Conservation (phyloP, 192 early-diverging fungal species). For the Coemansia sp. region DNA sequence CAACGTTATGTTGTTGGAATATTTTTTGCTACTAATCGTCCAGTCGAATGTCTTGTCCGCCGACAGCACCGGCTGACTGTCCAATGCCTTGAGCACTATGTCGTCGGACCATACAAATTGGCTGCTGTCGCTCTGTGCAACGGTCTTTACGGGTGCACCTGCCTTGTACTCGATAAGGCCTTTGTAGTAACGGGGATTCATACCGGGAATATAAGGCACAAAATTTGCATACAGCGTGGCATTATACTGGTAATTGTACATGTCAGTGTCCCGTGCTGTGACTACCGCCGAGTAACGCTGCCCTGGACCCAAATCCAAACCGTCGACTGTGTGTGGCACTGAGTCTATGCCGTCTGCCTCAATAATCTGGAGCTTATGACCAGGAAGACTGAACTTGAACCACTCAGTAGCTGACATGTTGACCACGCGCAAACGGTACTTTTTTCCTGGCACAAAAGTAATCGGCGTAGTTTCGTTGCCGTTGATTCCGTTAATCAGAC, state of each 20-base stretch:
- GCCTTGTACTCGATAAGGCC: slow-evolving; percentile 12
- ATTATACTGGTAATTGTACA: background rate
- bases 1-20: background rate
- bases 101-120: slow-evolving; percentile 19
- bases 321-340: slow-evolving; percentile 32
- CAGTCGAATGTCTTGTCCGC: background rate
- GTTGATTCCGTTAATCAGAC: slow-evolving; percentile 41
- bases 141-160: background rate
- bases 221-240: background rate
- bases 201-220: slow-evolving; percentile 39
- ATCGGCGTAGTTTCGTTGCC: slow-evolving; percentile 21
- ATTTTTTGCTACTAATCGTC: background rate
- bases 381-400: slow-evolving; percentile 72
- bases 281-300: background rate
- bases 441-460: background rate
- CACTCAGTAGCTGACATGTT: slow-evolving; percentile 60
- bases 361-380: slow-evolving; percentile 71
- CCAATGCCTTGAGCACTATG: slow-evolving; percentile 10
- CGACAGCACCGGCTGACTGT: slow-evolving; percentile 8
- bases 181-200: slow-evolving; percentile 38
- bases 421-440: background rate
- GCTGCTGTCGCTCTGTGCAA: background rate
- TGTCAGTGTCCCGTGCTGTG: background rate
- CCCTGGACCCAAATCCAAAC: background rate
- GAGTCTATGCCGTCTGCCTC: slow-evolving; percentile 71